Percentiles rank a stretch among this genome's conserved stretches.
These are phyloP conservation scores for Gloeopeniophorella convolvens DNA, from an alignment of 768 basidiomycete species.

Conservation along the genomic window DNA sequence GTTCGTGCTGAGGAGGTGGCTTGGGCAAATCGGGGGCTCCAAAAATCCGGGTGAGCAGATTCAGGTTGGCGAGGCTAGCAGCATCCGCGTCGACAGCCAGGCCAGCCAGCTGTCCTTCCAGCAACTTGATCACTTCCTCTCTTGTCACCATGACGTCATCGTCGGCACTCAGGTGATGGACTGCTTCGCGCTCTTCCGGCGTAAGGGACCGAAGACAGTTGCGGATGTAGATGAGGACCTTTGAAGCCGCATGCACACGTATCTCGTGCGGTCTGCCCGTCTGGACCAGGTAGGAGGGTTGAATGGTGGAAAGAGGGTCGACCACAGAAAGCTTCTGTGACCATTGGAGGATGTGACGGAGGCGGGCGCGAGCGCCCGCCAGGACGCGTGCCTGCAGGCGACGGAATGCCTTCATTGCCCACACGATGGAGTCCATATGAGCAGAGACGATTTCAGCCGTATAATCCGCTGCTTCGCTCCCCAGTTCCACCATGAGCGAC, in stretches of 20 bases:
- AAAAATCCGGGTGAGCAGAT: constrained; percentile 19
- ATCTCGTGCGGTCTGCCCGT: constrained; percentile 59
- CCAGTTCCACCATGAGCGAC: constrained; percentile 8
- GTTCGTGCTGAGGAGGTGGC: not conserved
- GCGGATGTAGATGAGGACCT: constrained; percentile 74
- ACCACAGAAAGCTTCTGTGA: constrained; percentile 48
- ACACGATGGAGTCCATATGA: constrained; percentile 1
- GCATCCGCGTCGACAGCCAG: constrained; percentile 15
- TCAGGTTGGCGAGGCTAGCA: constrained; percentile 11
- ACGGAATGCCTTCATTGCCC: not conserved
- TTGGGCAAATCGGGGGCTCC: not conserved
- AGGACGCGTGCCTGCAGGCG: not conserved
- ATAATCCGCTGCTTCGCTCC: constrained; percentile 10
- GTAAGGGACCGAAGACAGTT: constrained; percentile 47
- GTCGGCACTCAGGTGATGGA: constrained; percentile 10
- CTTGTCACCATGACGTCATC: constrained; percentile 21
- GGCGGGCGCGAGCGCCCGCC: constrained; percentile 11
- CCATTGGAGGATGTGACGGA: constrained; percentile 43
- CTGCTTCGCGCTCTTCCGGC: constrained; percentile 24
- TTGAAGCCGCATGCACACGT: constrained; percentile 65
- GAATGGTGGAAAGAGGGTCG: constrained; percentile 76
- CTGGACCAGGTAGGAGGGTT: constrained; percentile 80
- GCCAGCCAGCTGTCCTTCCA: constrained; percentile 9
- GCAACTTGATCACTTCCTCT: constrained; percentile 15
- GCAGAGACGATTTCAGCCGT: constrained; percentile 1